phyloP scores from a whole-genome alignment of 2,329 filamentous ascomycete genomes.

The Colletotrichum eremochloae region DNA sequence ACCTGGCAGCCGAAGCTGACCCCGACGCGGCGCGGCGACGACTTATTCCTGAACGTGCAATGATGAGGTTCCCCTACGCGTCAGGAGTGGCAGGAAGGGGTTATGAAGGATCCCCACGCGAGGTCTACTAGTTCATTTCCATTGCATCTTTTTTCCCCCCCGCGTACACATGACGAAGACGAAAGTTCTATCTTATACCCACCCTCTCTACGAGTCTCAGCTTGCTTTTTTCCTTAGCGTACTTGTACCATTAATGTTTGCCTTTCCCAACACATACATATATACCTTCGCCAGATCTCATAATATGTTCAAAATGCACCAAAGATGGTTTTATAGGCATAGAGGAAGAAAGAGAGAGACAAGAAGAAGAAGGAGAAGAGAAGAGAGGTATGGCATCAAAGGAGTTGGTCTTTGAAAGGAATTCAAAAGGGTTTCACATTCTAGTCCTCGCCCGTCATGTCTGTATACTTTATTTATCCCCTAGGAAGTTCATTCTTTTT shows the following conservation, averaged over 20 bases:
- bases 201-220: slow-evolving; percentile 21
- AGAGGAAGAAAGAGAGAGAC: slow-evolving; percentile 2
- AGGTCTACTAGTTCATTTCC: background rate
- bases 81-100: background rate
- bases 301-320: slow-evolving; percentile 26
- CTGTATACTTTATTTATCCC: slow-evolving; percentile 23
- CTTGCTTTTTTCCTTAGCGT: slow-evolving; percentile 2
- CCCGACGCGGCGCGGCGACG: slow-evolving; percentile 74
- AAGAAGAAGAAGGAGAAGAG: background rate
- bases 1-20: slow-evolving; percentile 76
- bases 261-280: background rate
- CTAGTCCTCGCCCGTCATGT: slow-evolving; percentile 9
- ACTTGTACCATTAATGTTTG: slow-evolving; percentile 31
- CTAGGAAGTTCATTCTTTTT: background rate
- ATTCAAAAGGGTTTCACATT: slow-evolving; percentile 25
- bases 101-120: background rate
- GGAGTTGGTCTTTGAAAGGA: slow-evolving; percentile 29
- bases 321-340: background rate
- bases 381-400: slow-evolving; percentile 10
- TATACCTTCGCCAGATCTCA: slow-evolving; percentile 22
- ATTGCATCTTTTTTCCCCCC: background rate
- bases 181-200: slow-evolving; percentile 34
- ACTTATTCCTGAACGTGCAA: slow-evolving; percentile 71
- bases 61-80: slow-evolving; percentile 45
- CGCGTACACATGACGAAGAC: slow-evolving; percentile 23